These are phyloP conservation scores for Phaeosphaeria sp. DNA, from an alignment of 2,329 filamentous ascomycete genomes.

Conservation along the genomic window DNA sequence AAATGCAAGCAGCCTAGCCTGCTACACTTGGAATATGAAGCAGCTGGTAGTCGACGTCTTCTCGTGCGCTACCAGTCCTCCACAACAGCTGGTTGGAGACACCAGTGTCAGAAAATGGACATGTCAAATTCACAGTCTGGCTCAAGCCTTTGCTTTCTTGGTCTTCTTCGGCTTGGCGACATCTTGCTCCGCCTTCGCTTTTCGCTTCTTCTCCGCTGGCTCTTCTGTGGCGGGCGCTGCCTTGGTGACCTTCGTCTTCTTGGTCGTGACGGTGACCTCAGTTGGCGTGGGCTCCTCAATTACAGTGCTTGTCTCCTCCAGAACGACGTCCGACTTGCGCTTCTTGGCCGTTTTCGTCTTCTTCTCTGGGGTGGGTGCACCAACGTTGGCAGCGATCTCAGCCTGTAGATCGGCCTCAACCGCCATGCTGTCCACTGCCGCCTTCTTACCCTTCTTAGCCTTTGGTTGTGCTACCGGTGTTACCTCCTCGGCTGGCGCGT, in stretches of 20 bases:
- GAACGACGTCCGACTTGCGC: constrained; percentile 28
- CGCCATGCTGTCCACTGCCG: constrained; percentile 16
- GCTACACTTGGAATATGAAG: background rate
- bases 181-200: constrained; percentile 17
- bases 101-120: background rate
- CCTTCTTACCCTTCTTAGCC: constrained; percentile 41
- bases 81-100: background rate
- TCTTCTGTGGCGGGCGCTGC: constrained; percentile 14
- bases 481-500: constrained; percentile 30
- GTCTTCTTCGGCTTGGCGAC: constrained; percentile 30
- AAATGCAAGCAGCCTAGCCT: background rate
- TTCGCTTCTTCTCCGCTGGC: constrained; percentile 26
- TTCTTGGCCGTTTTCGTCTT: constrained; percentile 25
- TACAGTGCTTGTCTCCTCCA: constrained; percentile 18
- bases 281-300: constrained; percentile 12
- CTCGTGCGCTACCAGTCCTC: too few species aligned
- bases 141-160: constrained; percentile 35
- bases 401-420: constrained; percentile 18
- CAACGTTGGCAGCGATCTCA: constrained; percentile 14
- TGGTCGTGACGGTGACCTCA: constrained; percentile 20
- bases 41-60: background rate
- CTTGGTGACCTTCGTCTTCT: constrained; percentile 30
- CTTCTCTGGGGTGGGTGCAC: constrained; percentile 11
- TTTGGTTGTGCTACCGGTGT: constrained; percentile 26
- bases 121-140: background rate